Evolutionary conservation across 208 protist species (phyloP).

Genomic region (Leishmania gerbilli): DNA sequence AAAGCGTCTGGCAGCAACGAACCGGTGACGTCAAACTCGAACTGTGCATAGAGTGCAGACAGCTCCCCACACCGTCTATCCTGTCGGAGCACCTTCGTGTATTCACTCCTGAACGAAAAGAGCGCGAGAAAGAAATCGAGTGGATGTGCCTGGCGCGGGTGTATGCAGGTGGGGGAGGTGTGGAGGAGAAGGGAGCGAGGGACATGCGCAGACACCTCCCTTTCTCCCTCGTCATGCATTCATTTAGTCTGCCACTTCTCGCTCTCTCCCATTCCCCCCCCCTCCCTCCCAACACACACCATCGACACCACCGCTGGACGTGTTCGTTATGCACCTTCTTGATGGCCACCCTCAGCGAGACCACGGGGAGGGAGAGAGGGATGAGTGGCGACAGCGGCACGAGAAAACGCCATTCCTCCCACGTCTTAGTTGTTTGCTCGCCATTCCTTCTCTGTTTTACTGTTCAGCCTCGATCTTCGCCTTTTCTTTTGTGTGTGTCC

Average conservation of each 20-base stretch:
- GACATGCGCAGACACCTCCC: neutral
- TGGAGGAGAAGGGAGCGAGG: neutral
- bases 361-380: neutral
- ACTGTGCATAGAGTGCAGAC: neutral
- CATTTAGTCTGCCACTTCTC: neutral
- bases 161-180: neutral
- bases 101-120: neutral
- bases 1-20: neutral
- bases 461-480: neutral
- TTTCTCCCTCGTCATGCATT: neutral
- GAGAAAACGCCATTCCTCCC: neutral
- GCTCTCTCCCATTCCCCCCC: neutral
- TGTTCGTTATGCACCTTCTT: neutral
- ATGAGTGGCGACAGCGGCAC: neutral
- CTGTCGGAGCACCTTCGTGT: neutral
- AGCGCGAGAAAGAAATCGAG: neutral
- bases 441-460: neutral
- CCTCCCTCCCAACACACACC: neutral
- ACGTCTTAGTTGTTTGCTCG: neutral
- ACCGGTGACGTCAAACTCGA: conserved; percentile 6
- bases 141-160: neutral
- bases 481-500: neutral
- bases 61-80: neutral
- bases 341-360: neutral
- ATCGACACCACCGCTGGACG: neutral